Base-by-base conservation (phyloP, 305 asterid genomes). In the Solanum hybrid region DNA sequence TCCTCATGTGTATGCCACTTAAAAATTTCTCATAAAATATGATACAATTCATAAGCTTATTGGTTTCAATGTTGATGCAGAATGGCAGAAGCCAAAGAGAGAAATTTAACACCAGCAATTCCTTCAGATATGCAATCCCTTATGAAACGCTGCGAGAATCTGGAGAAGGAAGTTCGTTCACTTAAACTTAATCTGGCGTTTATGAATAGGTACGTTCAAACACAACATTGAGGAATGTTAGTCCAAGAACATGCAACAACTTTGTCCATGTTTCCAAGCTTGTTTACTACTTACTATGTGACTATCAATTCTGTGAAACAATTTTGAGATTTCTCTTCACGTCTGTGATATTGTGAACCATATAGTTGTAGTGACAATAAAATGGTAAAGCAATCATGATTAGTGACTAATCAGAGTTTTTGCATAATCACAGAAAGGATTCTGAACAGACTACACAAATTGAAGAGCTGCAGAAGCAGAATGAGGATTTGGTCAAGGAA, bases 71-170 rank as follows among this genome's bases (percentile, higher is more conserved):
- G 26, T 31, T 70, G 85, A 77, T 94, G 90, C 90, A 96, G 99
- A 92, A 96, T 96, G 99, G 99, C 99, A 27, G 99, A 96, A 95
- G 99, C 99, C 26, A 96, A 96, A 93, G 99, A 95, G 94, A 96
- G 94, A 90, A 96, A 95, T 79, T 92, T 94, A 78, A 93, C 95
- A 4, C 98, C 99, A 1, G 91, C 94, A 76, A 90, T 96, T 89
- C 96, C 98, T 73, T 93, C 98, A 36, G 98, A 96, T 82, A 94
- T 94, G 95, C 98, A 94, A 79, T 93, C 99, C 89, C 89, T 95
- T 33, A 70, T 94, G 89, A 96, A 95, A 92, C 93, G 97, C 8
- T 96, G 99, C 22, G 98, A 96, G 83, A 96, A 96, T 87, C 98
- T 96, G 7, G 99, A 96, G 94, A 96, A 96, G 93, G 99, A 96